Percentiles rank a stretch among this genome's conserved stretches.
Conservation (phyloP, 176 grass and related monocot species). For the Musa itinerans region DNA sequence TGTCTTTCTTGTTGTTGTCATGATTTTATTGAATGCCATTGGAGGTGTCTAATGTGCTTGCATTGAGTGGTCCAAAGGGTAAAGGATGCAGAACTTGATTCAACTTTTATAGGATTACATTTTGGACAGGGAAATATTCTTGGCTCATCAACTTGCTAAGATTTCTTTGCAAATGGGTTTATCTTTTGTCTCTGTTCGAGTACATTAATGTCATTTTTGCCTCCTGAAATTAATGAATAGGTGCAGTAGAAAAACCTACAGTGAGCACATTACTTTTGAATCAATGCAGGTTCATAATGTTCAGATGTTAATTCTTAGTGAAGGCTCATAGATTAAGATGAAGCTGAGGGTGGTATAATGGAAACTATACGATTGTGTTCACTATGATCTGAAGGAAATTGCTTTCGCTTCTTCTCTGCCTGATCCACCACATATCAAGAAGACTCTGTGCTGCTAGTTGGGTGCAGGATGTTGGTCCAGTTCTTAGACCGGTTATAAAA, state of each 20-base stretch:
- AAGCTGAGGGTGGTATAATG: not conserved
- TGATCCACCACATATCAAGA: not conserved
- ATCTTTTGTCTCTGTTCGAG: not conserved
- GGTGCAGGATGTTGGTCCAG: not conserved
- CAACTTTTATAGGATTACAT: not conserved
- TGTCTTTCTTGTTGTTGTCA: no score
- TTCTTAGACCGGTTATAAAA: not conserved
- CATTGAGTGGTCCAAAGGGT: no score
- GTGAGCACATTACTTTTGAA: not conserved
- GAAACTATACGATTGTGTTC: not conserved
- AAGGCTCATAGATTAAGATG: not conserved
- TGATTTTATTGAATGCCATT: no score
- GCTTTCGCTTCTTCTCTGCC: not conserved
- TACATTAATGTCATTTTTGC: not conserved
- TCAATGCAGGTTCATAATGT: not conserved
- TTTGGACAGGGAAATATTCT: not conserved
- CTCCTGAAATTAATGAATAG: not conserved
- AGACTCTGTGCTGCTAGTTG: not conserved
- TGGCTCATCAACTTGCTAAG: not conserved
- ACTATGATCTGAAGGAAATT: not conserved
- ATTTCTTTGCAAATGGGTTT: not conserved
- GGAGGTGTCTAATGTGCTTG: no score
- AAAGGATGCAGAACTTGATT: no score
- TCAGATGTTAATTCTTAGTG: not conserved
- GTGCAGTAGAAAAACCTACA: not conserved